Evolutionary conservation across 805 yeast genomes (phyloP).

Genomic region (Zygoascus bituminiphila): DNA sequence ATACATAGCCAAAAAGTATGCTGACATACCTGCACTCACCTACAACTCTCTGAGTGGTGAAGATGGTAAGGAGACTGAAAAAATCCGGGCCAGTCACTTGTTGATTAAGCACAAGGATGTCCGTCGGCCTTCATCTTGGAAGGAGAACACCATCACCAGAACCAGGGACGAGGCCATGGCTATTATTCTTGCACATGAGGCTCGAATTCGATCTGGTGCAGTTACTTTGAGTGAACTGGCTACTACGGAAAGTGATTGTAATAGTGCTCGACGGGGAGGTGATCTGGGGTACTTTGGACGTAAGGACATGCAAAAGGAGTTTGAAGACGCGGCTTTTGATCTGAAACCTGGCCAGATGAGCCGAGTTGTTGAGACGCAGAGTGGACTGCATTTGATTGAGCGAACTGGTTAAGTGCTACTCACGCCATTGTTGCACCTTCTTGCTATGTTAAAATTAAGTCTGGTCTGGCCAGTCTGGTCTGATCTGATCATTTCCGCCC

Average conservation of each 20-base stretch:
- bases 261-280: conserved; percentile 79
- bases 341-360: conserved; percentile 78
- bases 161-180: conserved; percentile 73
- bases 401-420: conserved; percentile 76
- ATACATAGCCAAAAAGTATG: conserved; percentile 41
- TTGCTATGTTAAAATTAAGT: no score
- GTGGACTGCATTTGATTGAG: conserved; percentile 84
- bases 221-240: conserved; percentile 66
- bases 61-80: conserved; percentile 37
- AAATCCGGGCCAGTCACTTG: conserved; percentile 74
- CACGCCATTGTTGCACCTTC: no score
- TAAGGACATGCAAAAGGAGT: conserved; percentile 93
- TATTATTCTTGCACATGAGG: conserved; percentile 49
- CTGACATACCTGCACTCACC: conserved; percentile 19
- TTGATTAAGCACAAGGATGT: conserved; percentile 75
- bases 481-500: no score
- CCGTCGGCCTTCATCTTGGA: conserved; percentile 91
- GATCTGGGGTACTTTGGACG: conserved; percentile 83
- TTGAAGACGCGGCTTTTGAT: conserved; percentile 80
- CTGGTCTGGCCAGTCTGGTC: no score
- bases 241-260: conserved; percentile 76
- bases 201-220: conserved; percentile 55
- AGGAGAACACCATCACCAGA: conserved; percentile 63
- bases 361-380: conserved; percentile 76
- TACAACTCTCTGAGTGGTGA: conserved; percentile 10